Conservation (phyloP, 2,329 filamentous ascomycete species). For the Trichothecium roseum region DNA sequence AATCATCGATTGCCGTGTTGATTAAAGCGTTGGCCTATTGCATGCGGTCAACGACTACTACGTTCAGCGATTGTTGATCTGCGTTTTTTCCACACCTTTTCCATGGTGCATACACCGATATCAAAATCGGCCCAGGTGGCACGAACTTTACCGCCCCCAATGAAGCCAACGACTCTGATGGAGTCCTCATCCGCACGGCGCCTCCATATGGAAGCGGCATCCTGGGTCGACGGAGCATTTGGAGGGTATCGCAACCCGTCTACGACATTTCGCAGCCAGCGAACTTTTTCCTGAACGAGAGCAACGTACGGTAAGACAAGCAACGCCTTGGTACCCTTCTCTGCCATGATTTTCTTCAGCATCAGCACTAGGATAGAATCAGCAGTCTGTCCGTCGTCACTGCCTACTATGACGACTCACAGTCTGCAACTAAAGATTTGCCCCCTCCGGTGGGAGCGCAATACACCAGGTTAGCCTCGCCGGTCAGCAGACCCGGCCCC, state of each 20-base stretch:
- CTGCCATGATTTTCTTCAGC: conserved; percentile 58
- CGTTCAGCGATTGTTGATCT: not conserved
- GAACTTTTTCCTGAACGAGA: conserved; percentile 69
- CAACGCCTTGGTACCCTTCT: conserved; percentile 55
- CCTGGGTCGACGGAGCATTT: conserved; percentile 17
- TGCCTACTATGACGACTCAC: conserved; percentile 16
- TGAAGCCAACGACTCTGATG: conserved; percentile 61
- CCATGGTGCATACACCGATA: conserved; percentile 69
- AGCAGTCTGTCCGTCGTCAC: not conserved
- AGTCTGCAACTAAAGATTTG: conserved; percentile 63
- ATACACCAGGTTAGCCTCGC: conserved; percentile 64
- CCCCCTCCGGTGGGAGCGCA: conserved; percentile 70
- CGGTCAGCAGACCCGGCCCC: conserved; percentile 53
- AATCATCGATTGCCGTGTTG: conserved; percentile 64
- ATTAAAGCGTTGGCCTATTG: conserved; percentile 61
- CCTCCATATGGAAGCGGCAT: conserved; percentile 35
- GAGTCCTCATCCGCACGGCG: conserved; percentile 45
- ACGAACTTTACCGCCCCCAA: conserved; percentile 60
- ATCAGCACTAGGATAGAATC: conserved; percentile 35
- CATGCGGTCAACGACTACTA: not conserved
- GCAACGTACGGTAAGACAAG: conserved; percentile 69
- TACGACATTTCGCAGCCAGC: conserved; percentile 60
- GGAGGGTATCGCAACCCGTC: conserved; percentile 39
- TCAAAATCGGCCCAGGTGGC: conserved; percentile 65
- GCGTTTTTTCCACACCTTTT: conserved; percentile 41